phyloP scores from a whole-genome alignment of 768 basidiomycete species.

The Tulasnella sp. region DNA sequence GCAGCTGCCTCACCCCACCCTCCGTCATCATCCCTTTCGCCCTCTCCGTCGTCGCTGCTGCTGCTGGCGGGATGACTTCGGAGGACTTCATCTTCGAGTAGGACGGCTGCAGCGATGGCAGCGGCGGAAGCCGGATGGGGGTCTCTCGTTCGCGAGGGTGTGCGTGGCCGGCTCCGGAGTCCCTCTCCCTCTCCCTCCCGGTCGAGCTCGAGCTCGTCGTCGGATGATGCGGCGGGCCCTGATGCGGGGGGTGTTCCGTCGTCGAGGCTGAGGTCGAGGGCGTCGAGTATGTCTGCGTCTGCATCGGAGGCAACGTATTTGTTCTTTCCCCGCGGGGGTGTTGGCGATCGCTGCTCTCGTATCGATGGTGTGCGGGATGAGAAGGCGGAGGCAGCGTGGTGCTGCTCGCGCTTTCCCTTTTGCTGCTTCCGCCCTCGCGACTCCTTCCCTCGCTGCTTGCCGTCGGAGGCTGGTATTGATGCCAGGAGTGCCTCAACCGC shows the following conservation, averaged over 20 bases:
- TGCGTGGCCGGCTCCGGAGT: not conserved
- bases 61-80: not conserved
- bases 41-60: not conserved
- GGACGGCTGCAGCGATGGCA: conserved; percentile 14
- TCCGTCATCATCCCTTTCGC: not conserved
- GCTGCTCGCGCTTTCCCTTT: not conserved
- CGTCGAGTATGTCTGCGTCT: conserved; percentile 14
- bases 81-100: conserved; percentile 20
- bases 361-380: not conserved
- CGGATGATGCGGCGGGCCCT: not conserved
- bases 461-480: conserved; percentile 11
- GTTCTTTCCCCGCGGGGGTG: not conserved
- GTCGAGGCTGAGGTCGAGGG: conserved; percentile 12
- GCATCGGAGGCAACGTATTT: conserved; percentile 15
- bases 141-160: conserved; percentile 10
- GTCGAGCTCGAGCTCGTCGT: not conserved
- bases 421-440: not conserved
- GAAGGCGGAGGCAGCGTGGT: not conserved
- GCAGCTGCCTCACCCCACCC: conserved; percentile 14
- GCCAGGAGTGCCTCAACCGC: conserved; percentile 17
- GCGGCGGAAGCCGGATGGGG: conserved; percentile 14
- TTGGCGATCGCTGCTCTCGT: not conserved
- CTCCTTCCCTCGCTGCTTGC: not conserved
- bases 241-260: not conserved
- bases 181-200: not conserved